Evolutionary conservation across 192 early-diverging fungal genomes (phyloP).

Genomic region (Backusella circina): DNA sequence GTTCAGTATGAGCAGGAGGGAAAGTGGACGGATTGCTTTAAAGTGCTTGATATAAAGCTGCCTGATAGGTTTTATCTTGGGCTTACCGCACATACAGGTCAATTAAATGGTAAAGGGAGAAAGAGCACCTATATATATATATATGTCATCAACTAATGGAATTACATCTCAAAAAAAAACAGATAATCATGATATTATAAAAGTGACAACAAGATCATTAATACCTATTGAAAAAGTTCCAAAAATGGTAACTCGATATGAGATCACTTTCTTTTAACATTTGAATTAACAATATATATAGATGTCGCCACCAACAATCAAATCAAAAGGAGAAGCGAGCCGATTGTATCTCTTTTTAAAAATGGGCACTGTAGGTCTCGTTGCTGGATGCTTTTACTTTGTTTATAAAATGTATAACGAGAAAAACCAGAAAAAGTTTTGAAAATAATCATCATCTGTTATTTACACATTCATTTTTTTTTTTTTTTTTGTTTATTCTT

Average conservation of each 20-base stretch:
- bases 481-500: too few species aligned
- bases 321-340: neutral
- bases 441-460: neutral
- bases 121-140: neutral
- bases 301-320: neutral
- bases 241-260: constrained; percentile 11
- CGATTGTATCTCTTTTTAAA: neutral
- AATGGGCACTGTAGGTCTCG: neutral
- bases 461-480: neutral
- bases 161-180: neutral
- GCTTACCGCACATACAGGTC: constrained; percentile 91
- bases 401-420: neutral
- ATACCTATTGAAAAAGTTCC: constrained; percentile 10
- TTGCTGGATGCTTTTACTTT: neutral
- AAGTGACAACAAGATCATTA: constrained; percentile 35
- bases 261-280: neutral
- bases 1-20: constrained; percentile 49
- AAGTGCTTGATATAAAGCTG: constrained; percentile 65
- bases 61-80: constrained; percentile 81
- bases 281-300: neutral
- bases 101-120: constrained; percentile 65
- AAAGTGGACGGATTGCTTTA: constrained; percentile 85
- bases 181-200: constrained; percentile 48
- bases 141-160: neutral
- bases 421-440: neutral